Evolutionary conservation across 2,329 filamentous ascomycete species (phyloP).

Genomic region (Fusarium sp.): DNA sequence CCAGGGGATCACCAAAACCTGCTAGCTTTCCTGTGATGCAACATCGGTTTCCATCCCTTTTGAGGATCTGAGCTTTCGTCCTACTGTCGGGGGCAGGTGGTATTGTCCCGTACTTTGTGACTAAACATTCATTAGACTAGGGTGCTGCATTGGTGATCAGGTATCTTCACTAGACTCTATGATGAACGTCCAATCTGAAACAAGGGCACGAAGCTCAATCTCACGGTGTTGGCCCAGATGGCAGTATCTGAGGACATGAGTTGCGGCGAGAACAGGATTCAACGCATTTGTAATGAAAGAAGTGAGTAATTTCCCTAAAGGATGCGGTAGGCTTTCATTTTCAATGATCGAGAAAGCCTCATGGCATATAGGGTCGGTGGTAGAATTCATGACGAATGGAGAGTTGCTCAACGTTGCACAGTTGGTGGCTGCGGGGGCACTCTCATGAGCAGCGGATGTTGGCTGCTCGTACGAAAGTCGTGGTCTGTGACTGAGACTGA

Average conservation of each 20-base stretch:
- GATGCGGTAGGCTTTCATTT: fast-evolving
- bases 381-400: not conserved
- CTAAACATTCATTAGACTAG: not conserved
- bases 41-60: not conserved
- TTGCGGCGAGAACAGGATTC: fast-evolving
- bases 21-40: not conserved
- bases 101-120: not conserved
- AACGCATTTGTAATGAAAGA: fast-evolving
- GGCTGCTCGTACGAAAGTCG: not conserved
- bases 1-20: not conserved
- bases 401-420: too few species aligned
- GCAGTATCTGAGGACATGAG: not conserved
- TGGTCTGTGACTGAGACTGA: not conserved
- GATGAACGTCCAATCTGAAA: not conserved
- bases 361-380: not conserved
- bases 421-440: fast-evolving
- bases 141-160: fast-evolving
- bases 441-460: not conserved
- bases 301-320: fast-evolving
- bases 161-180: fast-evolving
- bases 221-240: fast-evolving
- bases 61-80: not conserved
- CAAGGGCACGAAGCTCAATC: fast-evolving
- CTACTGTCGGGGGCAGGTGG: not conserved
- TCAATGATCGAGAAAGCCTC: not conserved